Base-by-base conservation (phyloP, 225 moss, liverwort and hornwort genomes). In the Polytrichum formosum region DNA sequence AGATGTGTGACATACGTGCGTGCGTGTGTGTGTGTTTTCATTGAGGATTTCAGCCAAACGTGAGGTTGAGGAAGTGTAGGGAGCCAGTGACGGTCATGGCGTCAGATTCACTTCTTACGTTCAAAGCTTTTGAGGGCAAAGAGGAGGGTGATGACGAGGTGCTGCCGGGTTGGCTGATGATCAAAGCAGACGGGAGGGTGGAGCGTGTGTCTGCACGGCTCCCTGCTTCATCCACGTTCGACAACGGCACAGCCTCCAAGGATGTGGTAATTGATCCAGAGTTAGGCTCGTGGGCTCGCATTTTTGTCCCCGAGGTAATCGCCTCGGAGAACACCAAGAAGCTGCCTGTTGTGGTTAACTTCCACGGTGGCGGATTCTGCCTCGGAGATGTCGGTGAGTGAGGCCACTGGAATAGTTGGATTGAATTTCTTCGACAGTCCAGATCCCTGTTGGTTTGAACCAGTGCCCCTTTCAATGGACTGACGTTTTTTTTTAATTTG, bases 301-400 rank as follows among this genome's bases (percentile, higher is more conserved):
- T 91, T 55, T 86, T 86, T 67, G 73, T 91, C 35, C 91, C 88
- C 30, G 84, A 82, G 63, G 70, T 61, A 25, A 67, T 72, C 56
- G 56, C 66, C 7, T 69, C 65, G 31, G 61, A 66, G 21, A 66
- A 37, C 2, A 56, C 8, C 64, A 70, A 77, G 70, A 91, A 82
- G 78, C 68, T 89, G 1, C 84, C 91, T 53, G 55, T 91, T 21
- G 81, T 89, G 70, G 70, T 89, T 18, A 84, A 77, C 75, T 91
- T 82, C 66, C 84, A 84, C 74, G 91, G 88, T 46, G 91, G 91
- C 31, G 91, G 91, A 29, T 91, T 88, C 70, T 86, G 86, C 76
- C 61, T 83, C 56, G 86, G 86, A 76, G 63, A 74, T 71, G 80
- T 78, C 80, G 83, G 86, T 86, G 73, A 33, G 70, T 25, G 55